phyloP scores from a whole-genome alignment of 352 stramenopile genomes.

The Pilasporangium apinafurcum region DNA sequence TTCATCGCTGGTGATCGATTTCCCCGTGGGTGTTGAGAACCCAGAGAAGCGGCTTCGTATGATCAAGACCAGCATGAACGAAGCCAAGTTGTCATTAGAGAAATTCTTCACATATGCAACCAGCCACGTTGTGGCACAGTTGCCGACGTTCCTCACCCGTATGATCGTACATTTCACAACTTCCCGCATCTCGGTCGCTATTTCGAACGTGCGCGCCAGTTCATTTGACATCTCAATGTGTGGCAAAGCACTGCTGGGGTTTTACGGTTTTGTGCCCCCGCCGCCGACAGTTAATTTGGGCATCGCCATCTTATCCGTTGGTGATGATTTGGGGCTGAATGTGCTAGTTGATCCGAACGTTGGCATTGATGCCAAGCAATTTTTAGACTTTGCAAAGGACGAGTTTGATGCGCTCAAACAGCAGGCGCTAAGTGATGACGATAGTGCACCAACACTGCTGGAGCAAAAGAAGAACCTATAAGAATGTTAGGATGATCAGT shows the following conservation, averaged over 20 bases:
- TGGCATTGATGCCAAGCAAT: conserved; percentile 51
- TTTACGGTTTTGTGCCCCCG: conserved; percentile 74
- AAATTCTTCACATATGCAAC: conserved; percentile 70
- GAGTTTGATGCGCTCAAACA: conserved; percentile 55
- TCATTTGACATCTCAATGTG: conserved; percentile 49
- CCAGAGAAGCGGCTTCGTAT: conserved; percentile 35
- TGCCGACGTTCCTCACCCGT: conserved; percentile 46
- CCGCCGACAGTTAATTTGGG: conserved; percentile 75
- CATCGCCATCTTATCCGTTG: conserved; percentile 63
- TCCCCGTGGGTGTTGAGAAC: conserved; percentile 52
- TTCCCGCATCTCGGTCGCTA: conserved; percentile 51
- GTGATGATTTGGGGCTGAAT: conserved; percentile 65
- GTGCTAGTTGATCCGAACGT: conserved; percentile 70
- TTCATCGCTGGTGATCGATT: conserved; percentile 67
- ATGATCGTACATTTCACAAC: conserved; percentile 48
- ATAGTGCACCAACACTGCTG: not conserved
- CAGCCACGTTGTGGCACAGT: conserved; percentile 45
- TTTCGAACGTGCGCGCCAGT: conserved; percentile 60
- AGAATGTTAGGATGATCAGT: not conserved
- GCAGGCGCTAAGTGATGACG: conserved; percentile 6
- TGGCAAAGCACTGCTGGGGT: conserved; percentile 41
- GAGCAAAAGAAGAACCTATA: conserved; percentile 10
- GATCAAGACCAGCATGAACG: conserved; percentile 51
- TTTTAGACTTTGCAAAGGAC: conserved; percentile 54
- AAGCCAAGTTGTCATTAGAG: conserved; percentile 75